phyloP scores from a whole-genome alignment of 495 filamentous ascomycete genomes.

The Xylaria intraflava region DNA sequence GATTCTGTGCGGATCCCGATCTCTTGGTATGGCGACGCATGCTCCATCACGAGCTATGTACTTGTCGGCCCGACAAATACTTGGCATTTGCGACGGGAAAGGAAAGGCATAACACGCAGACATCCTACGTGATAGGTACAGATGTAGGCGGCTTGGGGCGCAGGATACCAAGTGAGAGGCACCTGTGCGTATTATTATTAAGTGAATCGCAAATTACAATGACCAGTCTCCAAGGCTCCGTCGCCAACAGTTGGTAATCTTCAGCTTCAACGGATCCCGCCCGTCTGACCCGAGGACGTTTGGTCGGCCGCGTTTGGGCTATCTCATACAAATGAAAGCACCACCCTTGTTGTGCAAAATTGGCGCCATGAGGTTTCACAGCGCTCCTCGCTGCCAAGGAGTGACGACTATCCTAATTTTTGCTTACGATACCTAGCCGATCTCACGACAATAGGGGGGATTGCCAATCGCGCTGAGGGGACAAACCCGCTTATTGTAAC shows the following conservation, averaged over 20 bases:
- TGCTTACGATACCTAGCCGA: not conserved
- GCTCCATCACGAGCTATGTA: slow-evolving; percentile 16
- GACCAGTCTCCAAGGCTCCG: slow-evolving; percentile 5
- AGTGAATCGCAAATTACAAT: no score
- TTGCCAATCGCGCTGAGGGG: not conserved
- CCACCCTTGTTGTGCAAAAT: not conserved
- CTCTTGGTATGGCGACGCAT: slow-evolving; percentile 24
- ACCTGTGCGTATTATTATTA: not conserved
- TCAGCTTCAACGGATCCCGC: slow-evolving; percentile 4
- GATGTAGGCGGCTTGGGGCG: slow-evolving; percentile 1
- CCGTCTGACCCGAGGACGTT: slow-evolving; percentile 7
- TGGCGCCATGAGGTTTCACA: not conserved
- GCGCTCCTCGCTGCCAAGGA: not conserved
- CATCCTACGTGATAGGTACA: no score
- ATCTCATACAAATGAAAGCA: not conserved
- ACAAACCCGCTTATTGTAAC: slow-evolving; percentile 2
- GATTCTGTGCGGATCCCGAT: slow-evolving; percentile 28
- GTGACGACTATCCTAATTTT: not conserved
- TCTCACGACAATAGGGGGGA: not conserved
- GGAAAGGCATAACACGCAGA: not conserved
- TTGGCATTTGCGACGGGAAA: slow-evolving; percentile 18
- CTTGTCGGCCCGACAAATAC: slow-evolving; percentile 24
- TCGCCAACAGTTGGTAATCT: slow-evolving; percentile 7
- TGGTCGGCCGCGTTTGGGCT: slow-evolving; percentile 1
- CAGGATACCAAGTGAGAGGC: slow-evolving; percentile 6